Evolutionary conservation across 306 rosid genomes (phyloP).

Genomic region (Lithocarpus polystachyus): DNA sequence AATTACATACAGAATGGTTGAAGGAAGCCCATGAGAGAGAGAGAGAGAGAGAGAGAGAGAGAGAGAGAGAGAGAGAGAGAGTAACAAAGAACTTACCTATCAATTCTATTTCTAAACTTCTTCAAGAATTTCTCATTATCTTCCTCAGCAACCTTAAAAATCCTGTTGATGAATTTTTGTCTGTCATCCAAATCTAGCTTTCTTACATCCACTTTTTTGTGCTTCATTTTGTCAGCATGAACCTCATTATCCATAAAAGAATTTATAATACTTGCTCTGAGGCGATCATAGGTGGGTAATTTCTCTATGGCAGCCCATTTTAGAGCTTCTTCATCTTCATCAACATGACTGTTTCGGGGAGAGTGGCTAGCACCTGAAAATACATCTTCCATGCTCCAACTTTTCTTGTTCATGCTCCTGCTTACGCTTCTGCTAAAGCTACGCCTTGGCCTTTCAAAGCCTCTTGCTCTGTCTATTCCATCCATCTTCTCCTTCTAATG

Average conservation of each 20-base stretch:
- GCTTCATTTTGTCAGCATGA: constrained; percentile 23
- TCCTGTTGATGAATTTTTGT: constrained; percentile 64
- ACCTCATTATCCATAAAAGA: constrained; percentile 32
- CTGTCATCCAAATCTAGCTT: constrained; percentile 68
- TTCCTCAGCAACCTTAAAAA: constrained; percentile 85
- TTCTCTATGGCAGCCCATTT: constrained; percentile 95
- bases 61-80: background rate
- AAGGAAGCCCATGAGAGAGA: too few relatives aligned
- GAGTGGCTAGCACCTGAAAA: constrained; percentile 53
- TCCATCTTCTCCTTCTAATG: constrained; percentile 42
- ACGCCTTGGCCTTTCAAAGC: constrained; percentile 10
- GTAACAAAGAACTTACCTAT: constrained; percentile 47
- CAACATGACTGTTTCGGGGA: constrained; percentile 36
- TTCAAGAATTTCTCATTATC: constrained; percentile 80
- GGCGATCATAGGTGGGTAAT: constrained; percentile 75
- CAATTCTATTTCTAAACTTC: constrained; percentile 66
- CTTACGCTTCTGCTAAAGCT: constrained; percentile 48
- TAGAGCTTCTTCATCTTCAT: constrained; percentile 93
- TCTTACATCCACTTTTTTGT: constrained; percentile 72
- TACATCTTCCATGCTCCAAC: constrained; percentile 82
- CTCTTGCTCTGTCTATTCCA: constrained; percentile 7
- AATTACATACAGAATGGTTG: too few relatives aligned
- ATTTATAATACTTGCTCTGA: constrained; percentile 73
- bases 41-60: background rate
- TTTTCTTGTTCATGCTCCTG: constrained; percentile 58